Conservation (phyloP, 2,329 filamentous ascomycete species). For the Curvularia verruculosa region DNA sequence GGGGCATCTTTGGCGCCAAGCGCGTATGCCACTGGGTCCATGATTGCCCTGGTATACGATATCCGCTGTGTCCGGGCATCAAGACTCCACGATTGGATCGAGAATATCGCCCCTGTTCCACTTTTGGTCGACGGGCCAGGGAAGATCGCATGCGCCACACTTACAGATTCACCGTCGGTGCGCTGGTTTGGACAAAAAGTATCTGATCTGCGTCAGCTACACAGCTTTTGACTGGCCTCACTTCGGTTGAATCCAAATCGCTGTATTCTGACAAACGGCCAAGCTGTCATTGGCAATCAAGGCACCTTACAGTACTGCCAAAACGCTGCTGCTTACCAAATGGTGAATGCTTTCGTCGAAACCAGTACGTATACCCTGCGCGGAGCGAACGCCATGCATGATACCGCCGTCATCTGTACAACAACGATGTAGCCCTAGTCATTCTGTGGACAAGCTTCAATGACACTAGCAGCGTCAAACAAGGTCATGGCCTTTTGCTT, state of each 20-base stretch:
- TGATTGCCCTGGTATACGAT: background rate
- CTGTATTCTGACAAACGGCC: too few species aligned
- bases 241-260: too few species aligned
- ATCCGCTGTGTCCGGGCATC: conserved; percentile 10
- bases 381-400: background rate
- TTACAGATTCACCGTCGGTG: background rate
- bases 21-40: background rate
- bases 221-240: too few species aligned
- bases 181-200: too few species aligned
- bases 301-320: too few species aligned
- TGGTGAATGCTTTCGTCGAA: too few species aligned
- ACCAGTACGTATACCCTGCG: background rate
- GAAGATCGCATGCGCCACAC: conserved; percentile 2
- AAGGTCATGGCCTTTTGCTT: background rate
- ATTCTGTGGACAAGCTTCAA: background rate
- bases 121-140: conserved; percentile 1
- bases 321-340: too few species aligned
- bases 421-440: background rate
- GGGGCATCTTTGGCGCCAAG: conserved; percentile 12
- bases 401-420: background rate
- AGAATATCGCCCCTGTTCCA: conserved; percentile 1
- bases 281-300: too few species aligned
- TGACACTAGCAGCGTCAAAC: background rate
- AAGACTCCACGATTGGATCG: background rate
- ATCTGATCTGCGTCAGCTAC: too few species aligned